Percentiles rank a stretch among this genome's conserved stretches.
Conservation (phyloP, 129 eudicot genomes). For the Helianthus tuberosus region DNA sequence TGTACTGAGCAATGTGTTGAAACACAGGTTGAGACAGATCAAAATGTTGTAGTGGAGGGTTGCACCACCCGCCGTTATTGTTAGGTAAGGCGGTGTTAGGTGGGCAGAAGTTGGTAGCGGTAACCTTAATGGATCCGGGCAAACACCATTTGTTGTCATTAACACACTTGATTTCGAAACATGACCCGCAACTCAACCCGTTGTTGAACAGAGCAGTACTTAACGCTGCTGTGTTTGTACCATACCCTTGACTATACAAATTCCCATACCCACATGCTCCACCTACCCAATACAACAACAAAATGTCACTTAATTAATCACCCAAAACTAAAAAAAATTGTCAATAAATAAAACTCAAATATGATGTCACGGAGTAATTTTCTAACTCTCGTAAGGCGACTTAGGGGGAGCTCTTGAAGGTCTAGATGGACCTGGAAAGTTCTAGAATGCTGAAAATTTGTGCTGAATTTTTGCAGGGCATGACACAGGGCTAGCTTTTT, state of each 20-base stretch:
- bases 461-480: no score
- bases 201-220: slow-evolving; percentile 64
- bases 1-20: slow-evolving; percentile 62
- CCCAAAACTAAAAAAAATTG: no score
- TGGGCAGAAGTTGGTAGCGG: slow-evolving; percentile 68
- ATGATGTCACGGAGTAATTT: no score
- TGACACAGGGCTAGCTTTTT: no score
- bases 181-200: slow-evolving; percentile 66
- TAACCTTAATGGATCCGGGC: slow-evolving; percentile 50
- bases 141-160: slow-evolving; percentile 61
- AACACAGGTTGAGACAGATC: slow-evolving; percentile 65
- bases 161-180: slow-evolving; percentile 57
- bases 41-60: slow-evolving; percentile 60
- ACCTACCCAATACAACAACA: slow-evolving; percentile 21
- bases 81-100: slow-evolving; percentile 61
- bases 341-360: no score
- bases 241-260: slow-evolving; percentile 55
- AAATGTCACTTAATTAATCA: background rate
- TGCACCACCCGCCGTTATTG: slow-evolving; percentile 58
- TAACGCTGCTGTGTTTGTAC: slow-evolving; percentile 56
- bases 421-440: no score
- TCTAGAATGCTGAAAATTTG: no score
- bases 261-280: slow-evolving; percentile 76
- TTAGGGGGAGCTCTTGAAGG: no score
- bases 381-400: no score